A percentile compares a stretch with the other conserved stretches of the same genome.
Conservation (phyloP, 1,284 basidiomycete species). For the Ganoderma leucocontextum region DNA sequence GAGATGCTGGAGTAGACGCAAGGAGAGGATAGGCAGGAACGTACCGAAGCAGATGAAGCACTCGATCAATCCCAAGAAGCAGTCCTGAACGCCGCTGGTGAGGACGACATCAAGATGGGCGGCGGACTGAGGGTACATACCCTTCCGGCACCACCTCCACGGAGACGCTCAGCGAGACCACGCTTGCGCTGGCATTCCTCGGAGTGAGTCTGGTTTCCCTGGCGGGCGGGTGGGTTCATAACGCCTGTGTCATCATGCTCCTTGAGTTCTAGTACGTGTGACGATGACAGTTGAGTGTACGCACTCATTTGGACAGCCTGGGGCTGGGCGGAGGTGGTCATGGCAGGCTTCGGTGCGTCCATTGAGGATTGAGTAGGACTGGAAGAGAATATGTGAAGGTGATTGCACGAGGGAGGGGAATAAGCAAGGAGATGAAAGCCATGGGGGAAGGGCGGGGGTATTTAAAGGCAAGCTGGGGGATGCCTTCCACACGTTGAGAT, state of each 20-base stretch:
- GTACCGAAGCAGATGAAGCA: constrained; percentile 73
- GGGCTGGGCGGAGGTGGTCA: constrained; percentile 56
- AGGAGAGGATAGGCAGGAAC: constrained; percentile 33
- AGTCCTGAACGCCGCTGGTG: constrained; percentile 52
- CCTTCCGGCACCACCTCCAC: constrained; percentile 69
- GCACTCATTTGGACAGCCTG: constrained; percentile 62
- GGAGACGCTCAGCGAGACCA: constrained; percentile 54
- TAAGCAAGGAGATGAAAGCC: neutral
- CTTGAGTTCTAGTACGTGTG: neutral
- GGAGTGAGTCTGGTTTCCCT: constrained; percentile 40
- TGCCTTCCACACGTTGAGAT: neutral
- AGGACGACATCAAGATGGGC: constrained; percentile 14
- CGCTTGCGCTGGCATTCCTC: constrained; percentile 48
- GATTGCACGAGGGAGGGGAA: neutral
- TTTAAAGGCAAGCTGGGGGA: constrained; percentile 5
- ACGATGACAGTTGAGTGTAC: constrained; percentile 32
- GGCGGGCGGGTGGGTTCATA: constrained; percentile 48
- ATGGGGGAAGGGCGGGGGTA: constrained; percentile 2
- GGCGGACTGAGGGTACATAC: constrained; percentile 42
- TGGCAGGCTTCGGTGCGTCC: constrained; percentile 47
- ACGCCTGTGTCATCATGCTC: constrained; percentile 41
- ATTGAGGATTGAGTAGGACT: constrained; percentile 30
- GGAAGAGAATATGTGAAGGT: constrained; percentile 12
- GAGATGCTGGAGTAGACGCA: neutral
- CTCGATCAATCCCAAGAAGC: constrained; percentile 63